A percentile compares a stretch with the other conserved stretches of the same genome.
phyloP scores from a whole-genome alignment of 2,329 filamentous ascomycete species.

The Sarocladium kiliense region DNA sequence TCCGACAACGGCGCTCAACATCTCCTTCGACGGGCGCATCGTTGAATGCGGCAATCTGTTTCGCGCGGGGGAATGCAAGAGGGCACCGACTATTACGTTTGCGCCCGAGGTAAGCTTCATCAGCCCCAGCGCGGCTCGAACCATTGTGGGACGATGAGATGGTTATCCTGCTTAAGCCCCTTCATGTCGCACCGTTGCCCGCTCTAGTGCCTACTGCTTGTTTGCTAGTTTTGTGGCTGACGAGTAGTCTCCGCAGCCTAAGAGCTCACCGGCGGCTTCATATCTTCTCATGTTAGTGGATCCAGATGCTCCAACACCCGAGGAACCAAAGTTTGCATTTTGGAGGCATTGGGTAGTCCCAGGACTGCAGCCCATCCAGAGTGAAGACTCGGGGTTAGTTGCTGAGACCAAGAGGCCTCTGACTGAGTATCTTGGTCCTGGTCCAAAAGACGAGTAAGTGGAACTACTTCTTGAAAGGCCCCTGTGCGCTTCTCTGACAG shows the following conservation, averaged over 20 bases:
- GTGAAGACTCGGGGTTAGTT: constrained; percentile 10
- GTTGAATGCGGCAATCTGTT: constrained; percentile 34
- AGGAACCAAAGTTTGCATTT: constrained; percentile 49
- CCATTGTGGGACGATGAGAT: not conserved
- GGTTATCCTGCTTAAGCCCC: not conserved
- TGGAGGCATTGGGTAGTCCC: constrained; percentile 50
- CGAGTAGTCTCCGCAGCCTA: constrained; percentile 14
- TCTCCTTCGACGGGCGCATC: constrained; percentile 29
- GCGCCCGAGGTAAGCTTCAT: constrained; percentile 23
- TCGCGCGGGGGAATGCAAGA: constrained; percentile 31
- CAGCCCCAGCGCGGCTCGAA: not conserved
- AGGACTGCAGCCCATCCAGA: constrained; percentile 28
- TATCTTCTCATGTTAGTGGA: constrained; percentile 47
- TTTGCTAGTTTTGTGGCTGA: constrained; percentile 1
- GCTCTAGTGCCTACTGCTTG: not conserved
- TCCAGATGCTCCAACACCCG: constrained; percentile 49
- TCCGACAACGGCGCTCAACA: constrained; percentile 32
- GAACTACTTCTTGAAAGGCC: too few species aligned
- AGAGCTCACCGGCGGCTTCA: constrained; percentile 21
- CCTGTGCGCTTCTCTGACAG: not conserved
- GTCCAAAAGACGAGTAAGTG: constrained; percentile 36
- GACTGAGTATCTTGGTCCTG: constrained; percentile 38
- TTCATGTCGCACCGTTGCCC: not conserved
- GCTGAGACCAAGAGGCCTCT: constrained; percentile 26
- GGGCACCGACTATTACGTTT: constrained; percentile 30